Percentiles rank a stretch among this genome's conserved stretches.
These are phyloP conservation scores for Trametes cinnabarina DNA, from an alignment of 768 basidiomycete species.

Conservation along the genomic window DNA sequence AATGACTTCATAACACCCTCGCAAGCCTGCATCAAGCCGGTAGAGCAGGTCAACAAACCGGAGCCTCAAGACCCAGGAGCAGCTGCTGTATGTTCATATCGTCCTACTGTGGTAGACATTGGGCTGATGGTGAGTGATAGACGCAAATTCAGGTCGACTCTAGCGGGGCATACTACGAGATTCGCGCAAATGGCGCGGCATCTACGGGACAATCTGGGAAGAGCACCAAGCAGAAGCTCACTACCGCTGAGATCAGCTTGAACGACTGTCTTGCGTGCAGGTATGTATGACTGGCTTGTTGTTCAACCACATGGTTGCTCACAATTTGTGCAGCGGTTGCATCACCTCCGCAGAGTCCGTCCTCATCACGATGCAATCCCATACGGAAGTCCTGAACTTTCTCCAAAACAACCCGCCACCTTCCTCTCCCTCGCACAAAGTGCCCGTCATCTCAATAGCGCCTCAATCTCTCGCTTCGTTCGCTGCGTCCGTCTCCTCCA, in stretches of 20 bases:
- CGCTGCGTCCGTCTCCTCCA: slow-evolving; percentile 56
- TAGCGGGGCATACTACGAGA: slow-evolving; percentile 85
- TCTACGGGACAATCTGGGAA: slow-evolving; percentile 14
- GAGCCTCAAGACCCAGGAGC: slow-evolving; percentile 40
- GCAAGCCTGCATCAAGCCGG: slow-evolving; percentile 97
- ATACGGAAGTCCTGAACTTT: slow-evolving; percentile 85
- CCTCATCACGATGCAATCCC: slow-evolving; percentile 93
- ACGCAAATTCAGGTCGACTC: slow-evolving; percentile 92
- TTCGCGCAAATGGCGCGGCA: slow-evolving; percentile 37
- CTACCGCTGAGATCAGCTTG: slow-evolving; percentile 92
- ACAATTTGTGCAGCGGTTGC: slow-evolving; percentile 65
- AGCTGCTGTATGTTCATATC: slow-evolving; percentile 38
- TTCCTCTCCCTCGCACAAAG: slow-evolving; percentile 41
- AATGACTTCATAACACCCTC: slow-evolving; percentile 97
- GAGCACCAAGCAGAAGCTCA: slow-evolving; percentile 56
- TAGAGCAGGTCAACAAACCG: slow-evolving; percentile 54
- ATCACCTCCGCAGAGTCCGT: slow-evolving; percentile 98
- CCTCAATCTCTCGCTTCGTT: slow-evolving; percentile 86
- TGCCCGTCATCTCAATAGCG: slow-evolving; percentile 82
- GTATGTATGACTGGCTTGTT: slow-evolving; percentile 56
- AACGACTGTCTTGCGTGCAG: slow-evolving; percentile 99
- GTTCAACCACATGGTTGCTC: neutral
- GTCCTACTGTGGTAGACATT: slow-evolving; percentile 32
- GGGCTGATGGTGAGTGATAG: slow-evolving; percentile 39
- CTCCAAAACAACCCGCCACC: slow-evolving; percentile 53